Evolutionary conservation across 768 basidiomycete species (phyloP), one percentile per base, ranked within the genome.

Genomic region (Macrocybe gigantea): DNA sequence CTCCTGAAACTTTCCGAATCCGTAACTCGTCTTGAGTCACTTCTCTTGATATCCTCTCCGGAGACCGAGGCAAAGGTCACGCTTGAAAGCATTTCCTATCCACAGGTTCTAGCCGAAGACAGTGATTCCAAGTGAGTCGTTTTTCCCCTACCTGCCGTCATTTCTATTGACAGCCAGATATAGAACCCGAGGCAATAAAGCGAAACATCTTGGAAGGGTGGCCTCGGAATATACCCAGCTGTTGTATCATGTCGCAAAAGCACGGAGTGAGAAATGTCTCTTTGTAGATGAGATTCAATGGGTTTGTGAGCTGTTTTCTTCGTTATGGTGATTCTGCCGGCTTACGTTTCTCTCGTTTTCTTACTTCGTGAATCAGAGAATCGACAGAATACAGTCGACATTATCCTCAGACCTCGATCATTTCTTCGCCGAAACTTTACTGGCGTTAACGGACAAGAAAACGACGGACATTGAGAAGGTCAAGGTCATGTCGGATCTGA

Each of bases 1-100:
- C 75, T 98, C 4, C 77, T 97, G 52, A 92, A 92, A 65, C 83
- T 98, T 40, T 93, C 94, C 29, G 96, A 98, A 56, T 91, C 90
- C 11, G 78, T 95, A 12, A 78, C 82, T 9, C 83, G 96, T 44
- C 78, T 97, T 5, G 96, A 99, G 63, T 84, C 82, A 5, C 74
- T 99, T 15, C 74, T 98, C 12, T 69, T 84, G 11, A 90, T 92
- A 49, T 51, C 83, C 34, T 70, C 78, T 11, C 75, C 79, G 63
- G 58, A 35, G 56, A 63, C 31, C 61, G 63, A 41, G 60, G 68
- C 32, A 68, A 69, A 34, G 45, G 22, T 22, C 4, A 22, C 22
- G 22, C 22, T 22, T 22, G 22, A 22, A 22, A 22, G 22, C 22
- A 22, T 22, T 22, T 22, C 22, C 22, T 22, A 22, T 22, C 22